phyloP scores from a whole-genome alignment of 1,139 yeast genomes.

The Wickerhamomyces sp. region DNA sequence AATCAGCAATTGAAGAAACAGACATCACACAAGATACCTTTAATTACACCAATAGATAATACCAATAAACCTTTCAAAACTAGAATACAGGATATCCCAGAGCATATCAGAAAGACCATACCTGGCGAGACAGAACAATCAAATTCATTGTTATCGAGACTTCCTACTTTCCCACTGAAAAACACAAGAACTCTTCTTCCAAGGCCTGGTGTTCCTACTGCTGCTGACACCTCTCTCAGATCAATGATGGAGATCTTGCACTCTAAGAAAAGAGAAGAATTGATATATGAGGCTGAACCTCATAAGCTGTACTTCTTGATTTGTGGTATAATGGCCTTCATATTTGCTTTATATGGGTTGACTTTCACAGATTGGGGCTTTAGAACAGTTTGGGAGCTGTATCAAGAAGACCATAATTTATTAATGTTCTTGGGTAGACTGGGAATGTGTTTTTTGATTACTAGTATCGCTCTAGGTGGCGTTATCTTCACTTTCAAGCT shows the following conservation, averaged over 20 bases:
- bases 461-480: conserved; percentile 41
- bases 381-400: conserved; percentile 53
- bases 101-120: conserved; percentile 32
- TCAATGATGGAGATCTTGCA: conserved; percentile 62
- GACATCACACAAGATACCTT: neutral
- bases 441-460: conserved; percentile 35
- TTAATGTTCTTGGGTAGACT: conserved; percentile 34
- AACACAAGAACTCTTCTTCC: conserved; percentile 74
- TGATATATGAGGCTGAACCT: conserved; percentile 80
- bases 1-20: conserved; percentile 1
- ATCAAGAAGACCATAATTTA: conserved; percentile 50
- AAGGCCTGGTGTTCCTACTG: conserved; percentile 68
- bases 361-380: conserved; percentile 59
- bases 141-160: conserved; percentile 43
- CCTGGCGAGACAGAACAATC: conserved; percentile 57
- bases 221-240: conserved; percentile 58
- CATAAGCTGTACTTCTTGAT: conserved; percentile 71
- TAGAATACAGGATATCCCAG: conserved; percentile 6
- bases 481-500: conserved; percentile 40
- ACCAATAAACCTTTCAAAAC: neutral
- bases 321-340: conserved; percentile 64
- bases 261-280: conserved; percentile 58
- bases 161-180: conserved; percentile 63
- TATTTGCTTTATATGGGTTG: conserved; percentile 63
- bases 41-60: neutral